Evolutionary conservation across 2,329 filamentous ascomycete genomes (phyloP).

Genomic region (Boeremia exigua): DNA sequence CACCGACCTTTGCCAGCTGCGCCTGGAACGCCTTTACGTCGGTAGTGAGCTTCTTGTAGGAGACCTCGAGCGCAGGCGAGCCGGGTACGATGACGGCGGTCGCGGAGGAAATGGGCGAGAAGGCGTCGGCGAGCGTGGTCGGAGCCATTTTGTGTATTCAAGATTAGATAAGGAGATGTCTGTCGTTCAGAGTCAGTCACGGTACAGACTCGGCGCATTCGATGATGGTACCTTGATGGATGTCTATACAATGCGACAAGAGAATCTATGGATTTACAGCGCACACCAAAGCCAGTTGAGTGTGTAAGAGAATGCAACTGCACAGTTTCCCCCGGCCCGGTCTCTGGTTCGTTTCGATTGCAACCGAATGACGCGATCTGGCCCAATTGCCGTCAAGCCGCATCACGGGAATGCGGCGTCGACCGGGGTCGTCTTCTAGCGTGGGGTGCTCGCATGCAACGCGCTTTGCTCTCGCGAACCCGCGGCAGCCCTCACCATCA

Average conservation of each 20-base stretch:
- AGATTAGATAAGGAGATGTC: conserved; percentile 6
- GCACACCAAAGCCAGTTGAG: conserved; percentile 9
- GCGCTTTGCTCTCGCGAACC: conserved; percentile 9
- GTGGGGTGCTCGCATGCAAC: conserved; percentile 13
- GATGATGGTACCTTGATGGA: background rate
- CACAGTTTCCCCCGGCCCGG: conserved; percentile 6
- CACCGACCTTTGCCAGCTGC: conserved; percentile 77
- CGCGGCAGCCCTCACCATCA: conserved; percentile 1
- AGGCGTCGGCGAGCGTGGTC: conserved; percentile 66
- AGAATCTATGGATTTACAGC: conserved; percentile 6
- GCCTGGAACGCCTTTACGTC: conserved; percentile 75
- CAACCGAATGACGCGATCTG: conserved; percentile 19
- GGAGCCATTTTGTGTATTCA: conserved; percentile 51
- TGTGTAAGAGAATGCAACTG: background rate
- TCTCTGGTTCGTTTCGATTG: conserved; percentile 5
- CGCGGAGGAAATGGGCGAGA: conserved; percentile 58
- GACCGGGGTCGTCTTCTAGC: conserved; percentile 10
- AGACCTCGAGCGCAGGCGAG: conserved; percentile 69
- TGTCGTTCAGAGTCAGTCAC: conserved; percentile 4
- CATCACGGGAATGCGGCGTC: conserved; percentile 4
- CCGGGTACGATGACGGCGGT: conserved; percentile 77
- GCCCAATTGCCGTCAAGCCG: conserved; percentile 13
- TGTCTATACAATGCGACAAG: conserved; percentile 5
- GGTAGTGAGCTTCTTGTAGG: conserved; percentile 69
- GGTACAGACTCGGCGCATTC: background rate